phyloP scores from a whole-genome alignment of 139 green algal genomes.

The Chlamydomonas incerta region DNA sequence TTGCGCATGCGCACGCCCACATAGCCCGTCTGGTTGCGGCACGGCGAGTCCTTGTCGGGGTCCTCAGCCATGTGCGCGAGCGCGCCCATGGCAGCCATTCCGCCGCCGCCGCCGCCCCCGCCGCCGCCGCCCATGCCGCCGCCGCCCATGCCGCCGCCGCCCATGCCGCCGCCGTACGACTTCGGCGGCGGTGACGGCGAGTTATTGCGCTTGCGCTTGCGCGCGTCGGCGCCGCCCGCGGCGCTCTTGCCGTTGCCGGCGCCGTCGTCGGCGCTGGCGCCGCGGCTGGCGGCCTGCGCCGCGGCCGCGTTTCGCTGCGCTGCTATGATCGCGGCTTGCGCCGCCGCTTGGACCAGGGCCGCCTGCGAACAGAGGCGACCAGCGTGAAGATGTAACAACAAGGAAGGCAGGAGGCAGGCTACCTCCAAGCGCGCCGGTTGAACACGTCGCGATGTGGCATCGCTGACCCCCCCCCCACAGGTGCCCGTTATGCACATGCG shows the following conservation, averaged over 20 bases:
- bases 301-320: constrained; percentile 18
- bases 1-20: constrained; percentile 78
- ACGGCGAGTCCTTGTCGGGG: constrained; percentile 26
- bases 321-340: background rate
- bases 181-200: background rate
- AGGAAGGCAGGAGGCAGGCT: no score
- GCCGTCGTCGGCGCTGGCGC: background rate
- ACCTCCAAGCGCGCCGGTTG: no score
- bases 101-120: background rate
- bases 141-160: background rate
- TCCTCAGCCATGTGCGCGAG: background rate
- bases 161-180: background rate
- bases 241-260: background rate
- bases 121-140: background rate
- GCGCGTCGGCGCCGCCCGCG: background rate
- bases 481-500: no score
- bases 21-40: constrained; percentile 77
- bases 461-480: no score
- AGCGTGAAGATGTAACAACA: no score
- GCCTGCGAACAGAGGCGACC: no score
- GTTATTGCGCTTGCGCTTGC: constrained; percentile 37
- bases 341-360: constrained; percentile 8
- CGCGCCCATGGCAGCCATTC: background rate
- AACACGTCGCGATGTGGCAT: no score
- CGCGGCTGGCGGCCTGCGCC: background rate